Percentiles rank a stretch among this genome's conserved stretches.
These are phyloP conservation scores for Cytospora piceicola DNA, from an alignment of 2,329 filamentous ascomycete species.

Conservation along the genomic window DNA sequence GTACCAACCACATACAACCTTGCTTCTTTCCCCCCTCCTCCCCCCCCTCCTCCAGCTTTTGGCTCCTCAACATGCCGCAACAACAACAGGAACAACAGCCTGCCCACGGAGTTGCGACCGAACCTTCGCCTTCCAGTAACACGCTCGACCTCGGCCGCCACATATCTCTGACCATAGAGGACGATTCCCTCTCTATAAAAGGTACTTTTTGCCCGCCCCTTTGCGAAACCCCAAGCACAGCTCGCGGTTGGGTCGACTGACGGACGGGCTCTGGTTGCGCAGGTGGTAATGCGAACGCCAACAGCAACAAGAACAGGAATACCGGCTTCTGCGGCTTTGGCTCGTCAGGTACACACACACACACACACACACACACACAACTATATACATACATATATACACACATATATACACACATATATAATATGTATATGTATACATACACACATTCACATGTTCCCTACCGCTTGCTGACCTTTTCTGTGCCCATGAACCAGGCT, in stretches of 20 bases:
- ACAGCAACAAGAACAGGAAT: conserved; percentile 30
- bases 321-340: conserved; percentile 32
- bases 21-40: neutral
- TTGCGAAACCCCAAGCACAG: neutral
- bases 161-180: conserved; percentile 40
- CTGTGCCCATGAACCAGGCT: neutral
- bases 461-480: neutral
- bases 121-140: neutral
- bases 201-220: conserved; percentile 35
- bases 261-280: conserved; percentile 24
- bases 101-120: neutral
- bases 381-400: no score
- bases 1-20: neutral
- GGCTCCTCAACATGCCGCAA: conserved; percentile 12
- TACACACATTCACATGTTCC: neutral
- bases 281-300: conserved; percentile 23
- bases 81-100: conserved; percentile 5
- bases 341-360: conserved; percentile 25
- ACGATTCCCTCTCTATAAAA: conserved; percentile 39
- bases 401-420: neutral
- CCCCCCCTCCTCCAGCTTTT: neutral
- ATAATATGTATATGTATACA: no score
- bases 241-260: neutral
- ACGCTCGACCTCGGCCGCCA: conserved; percentile 37
- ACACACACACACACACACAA: neutral